phyloP scores from a whole-genome alignment of 306 rosid species.

The Datisca glomerata region DNA sequence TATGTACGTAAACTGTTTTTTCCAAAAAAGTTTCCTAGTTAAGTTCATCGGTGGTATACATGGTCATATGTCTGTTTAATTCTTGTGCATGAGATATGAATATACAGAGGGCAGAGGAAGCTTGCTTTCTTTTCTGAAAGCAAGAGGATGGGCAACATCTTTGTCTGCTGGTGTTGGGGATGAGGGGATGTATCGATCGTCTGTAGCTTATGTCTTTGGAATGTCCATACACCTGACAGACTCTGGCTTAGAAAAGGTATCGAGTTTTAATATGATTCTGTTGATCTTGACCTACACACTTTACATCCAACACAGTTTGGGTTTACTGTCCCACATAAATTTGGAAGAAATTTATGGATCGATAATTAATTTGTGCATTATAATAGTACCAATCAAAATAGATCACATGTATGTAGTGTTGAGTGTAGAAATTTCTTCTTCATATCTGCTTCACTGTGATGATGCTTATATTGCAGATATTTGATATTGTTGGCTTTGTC shows the following conservation, averaged over 20 bases:
- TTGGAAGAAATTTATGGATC: constrained; percentile 4
- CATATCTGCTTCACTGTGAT: constrained; percentile 2
- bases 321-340: constrained; percentile 13
- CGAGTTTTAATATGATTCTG: not conserved
- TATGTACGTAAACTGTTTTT: too few relatives aligned
- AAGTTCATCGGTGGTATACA: too few relatives aligned
- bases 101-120: constrained; percentile 91
- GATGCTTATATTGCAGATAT: constrained; percentile 40
- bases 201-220: constrained; percentile 62
- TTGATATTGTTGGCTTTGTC: constrained; percentile 66
- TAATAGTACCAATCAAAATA: too few relatives aligned
- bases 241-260: constrained; percentile 86
- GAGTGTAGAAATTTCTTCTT: constrained; percentile 1
- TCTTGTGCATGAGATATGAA: too few relatives aligned
- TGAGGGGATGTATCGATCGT: constrained; percentile 65
- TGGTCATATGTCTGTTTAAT: too few relatives aligned
- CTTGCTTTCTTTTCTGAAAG: constrained; percentile 70
- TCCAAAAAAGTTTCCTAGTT: not conserved
- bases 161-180: constrained; percentile 86
- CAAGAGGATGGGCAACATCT: constrained; percentile 85
- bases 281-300: constrained; percentile 14
- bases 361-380: too few relatives aligned
- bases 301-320: constrained; percentile 14
- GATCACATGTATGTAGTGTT: constrained; percentile 2
- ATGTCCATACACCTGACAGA: constrained; percentile 86